Percentiles rank a stretch among this genome's conserved stretches.
These are phyloP conservation scores for Diaporthe vexans DNA, from an alignment of 2,329 filamentous ascomycete genomes.

Conservation along the genomic window DNA sequence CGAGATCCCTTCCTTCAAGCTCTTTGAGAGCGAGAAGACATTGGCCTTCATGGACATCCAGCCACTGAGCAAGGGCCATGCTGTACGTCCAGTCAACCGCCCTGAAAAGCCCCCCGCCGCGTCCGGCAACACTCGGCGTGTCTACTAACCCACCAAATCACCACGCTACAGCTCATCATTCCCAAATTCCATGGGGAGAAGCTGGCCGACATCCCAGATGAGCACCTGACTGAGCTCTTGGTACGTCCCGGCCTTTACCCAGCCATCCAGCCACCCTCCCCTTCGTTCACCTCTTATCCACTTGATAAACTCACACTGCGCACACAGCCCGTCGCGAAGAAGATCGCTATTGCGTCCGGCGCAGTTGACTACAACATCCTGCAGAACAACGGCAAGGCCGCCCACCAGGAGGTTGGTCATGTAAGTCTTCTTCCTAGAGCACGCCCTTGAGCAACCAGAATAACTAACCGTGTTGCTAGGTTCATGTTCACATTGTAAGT, in stretches of 20 bases:
- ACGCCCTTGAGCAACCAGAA: not conserved
- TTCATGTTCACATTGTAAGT: constrained; percentile 92
- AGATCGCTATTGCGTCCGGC: constrained; percentile 82
- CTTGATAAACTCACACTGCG: not conserved
- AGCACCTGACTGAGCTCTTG: constrained; percentile 85
- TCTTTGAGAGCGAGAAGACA: constrained; percentile 94
- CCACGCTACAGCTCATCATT: constrained; percentile 81
- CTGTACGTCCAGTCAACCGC: constrained; percentile 69
- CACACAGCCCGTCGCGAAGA: constrained; percentile 82
- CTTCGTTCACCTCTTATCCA: not conserved
- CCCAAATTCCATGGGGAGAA: constrained; percentile 96
- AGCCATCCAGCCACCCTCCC: no score
- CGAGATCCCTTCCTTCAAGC: constrained; percentile 96
- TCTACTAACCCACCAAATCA: not conserved
- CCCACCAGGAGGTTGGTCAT: constrained; percentile 94
- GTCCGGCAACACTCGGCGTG: not conserved
- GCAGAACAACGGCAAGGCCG: constrained; percentile 94
- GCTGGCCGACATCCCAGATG: constrained; percentile 92
- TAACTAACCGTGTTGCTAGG: constrained; percentile 60
- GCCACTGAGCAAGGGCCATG: constrained; percentile 88
- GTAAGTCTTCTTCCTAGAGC: constrained; percentile 63
- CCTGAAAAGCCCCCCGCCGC: not conserved
- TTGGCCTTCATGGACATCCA: constrained; percentile 97
- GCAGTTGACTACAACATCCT: constrained; percentile 90
- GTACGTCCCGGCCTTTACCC: constrained; percentile 58